A percentile compares a stretch with the other conserved stretches of the same genome.
These are phyloP conservation scores for Rhynchosporium secalis DNA, from an alignment of 2,329 filamentous ascomycete species.

Conservation along the genomic window DNA sequence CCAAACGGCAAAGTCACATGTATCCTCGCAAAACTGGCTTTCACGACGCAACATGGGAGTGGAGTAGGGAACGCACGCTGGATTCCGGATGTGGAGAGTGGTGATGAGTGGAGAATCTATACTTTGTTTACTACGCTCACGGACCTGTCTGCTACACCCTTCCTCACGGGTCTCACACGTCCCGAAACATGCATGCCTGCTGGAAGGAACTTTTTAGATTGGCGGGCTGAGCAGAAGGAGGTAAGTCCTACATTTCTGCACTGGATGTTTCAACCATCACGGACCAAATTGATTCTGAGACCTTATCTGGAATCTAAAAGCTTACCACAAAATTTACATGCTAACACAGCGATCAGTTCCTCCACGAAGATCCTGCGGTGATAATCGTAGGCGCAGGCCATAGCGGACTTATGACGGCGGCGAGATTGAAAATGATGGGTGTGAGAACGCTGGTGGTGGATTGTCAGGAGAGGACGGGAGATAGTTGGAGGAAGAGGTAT, in stretches of 20 bases:
- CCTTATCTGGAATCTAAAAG: too few species aligned
- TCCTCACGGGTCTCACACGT: conserved; percentile 49
- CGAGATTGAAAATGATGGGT: conserved; percentile 57
- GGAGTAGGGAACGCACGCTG: conserved; percentile 58
- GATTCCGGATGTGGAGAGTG: conserved; percentile 39
- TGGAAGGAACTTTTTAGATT: conserved; percentile 60
- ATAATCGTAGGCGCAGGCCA: conserved; percentile 58
- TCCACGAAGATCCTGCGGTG: conserved; percentile 52
- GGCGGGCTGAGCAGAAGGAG: conserved; percentile 41
- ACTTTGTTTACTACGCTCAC: conserved; percentile 60
- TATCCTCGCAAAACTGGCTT: conserved; percentile 54
- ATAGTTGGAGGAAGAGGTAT: conserved; percentile 63
- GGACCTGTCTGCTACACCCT: conserved; percentile 48
- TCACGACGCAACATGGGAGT: conserved; percentile 52
- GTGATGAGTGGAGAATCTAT: conserved; percentile 56
- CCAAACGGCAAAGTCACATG: conserved; percentile 48
- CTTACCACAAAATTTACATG: too few species aligned
- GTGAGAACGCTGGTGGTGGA: conserved; percentile 57
- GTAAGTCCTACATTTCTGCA: too few species aligned
- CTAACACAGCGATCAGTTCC: conserved; percentile 26
- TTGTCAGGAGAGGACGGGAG: conserved; percentile 55
- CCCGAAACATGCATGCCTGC: conserved; percentile 9
- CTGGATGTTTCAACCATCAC: too few species aligned
- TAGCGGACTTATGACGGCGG: conserved; percentile 56
- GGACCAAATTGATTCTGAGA: too few species aligned